Conservation (phyloP, 306 rosid species). For the Cicer bijugum region DNA sequence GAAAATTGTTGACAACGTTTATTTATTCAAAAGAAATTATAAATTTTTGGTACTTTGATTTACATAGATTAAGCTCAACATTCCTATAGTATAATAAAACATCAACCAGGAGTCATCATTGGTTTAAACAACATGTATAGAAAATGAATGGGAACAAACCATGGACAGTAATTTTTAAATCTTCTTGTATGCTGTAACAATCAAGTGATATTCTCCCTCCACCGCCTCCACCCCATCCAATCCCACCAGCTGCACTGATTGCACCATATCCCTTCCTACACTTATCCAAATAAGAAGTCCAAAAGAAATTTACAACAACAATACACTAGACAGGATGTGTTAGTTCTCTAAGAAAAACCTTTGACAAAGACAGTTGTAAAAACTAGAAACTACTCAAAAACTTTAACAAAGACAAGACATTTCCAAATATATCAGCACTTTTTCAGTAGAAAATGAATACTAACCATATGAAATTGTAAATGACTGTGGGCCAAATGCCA, state of each 20-base stretch:
- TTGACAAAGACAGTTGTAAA: constrained; percentile 18
- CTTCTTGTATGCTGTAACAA: constrained; percentile 97
- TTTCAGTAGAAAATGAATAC: constrained; percentile 24
- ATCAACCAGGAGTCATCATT: constrained; percentile 37
- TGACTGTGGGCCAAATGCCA: constrained; percentile 31
- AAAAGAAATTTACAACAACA: constrained; percentile 42
- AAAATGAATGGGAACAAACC: constrained; percentile 59
- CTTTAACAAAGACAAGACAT: constrained; percentile 31
- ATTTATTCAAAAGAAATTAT: constrained; percentile 25
- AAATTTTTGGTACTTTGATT: constrained; percentile 20
- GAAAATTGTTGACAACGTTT: constrained; percentile 36
- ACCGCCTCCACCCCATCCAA: constrained; percentile 99
- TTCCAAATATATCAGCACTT: constrained; percentile 34
- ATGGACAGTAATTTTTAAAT: constrained; percentile 76
- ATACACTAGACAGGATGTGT: constrained; percentile 22
- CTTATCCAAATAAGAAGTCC: constrained; percentile 40
- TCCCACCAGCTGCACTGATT: constrained; percentile 96
- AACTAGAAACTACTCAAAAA: constrained; percentile 40
- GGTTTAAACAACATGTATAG: constrained; percentile 29
- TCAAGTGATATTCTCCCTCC: constrained; percentile 98
- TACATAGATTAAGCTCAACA: constrained; percentile 44
- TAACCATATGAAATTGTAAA: constrained; percentile 36
- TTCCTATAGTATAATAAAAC: constrained; percentile 46
- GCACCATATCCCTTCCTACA: constrained; percentile 91
- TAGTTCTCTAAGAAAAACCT: constrained; percentile 35